Evolutionary conservation across 345 rosid genomes (phyloP).

Genomic region (Psidium guajava): DNA sequence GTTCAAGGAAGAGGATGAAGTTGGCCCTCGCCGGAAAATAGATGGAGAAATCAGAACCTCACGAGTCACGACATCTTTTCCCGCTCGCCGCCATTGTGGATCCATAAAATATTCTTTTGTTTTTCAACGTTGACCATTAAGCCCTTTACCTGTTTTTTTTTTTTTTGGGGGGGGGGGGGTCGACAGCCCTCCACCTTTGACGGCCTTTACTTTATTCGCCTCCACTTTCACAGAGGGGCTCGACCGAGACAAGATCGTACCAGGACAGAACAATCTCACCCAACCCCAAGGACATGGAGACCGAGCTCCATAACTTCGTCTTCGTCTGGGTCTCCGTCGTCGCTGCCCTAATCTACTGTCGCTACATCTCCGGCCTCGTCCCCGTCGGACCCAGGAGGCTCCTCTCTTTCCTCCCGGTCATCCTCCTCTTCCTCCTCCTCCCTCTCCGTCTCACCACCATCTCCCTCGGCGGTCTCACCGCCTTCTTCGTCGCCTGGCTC

Average conservation of each 20-base stretch:
- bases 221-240: background rate
- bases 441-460: slow-evolving; percentile 9
- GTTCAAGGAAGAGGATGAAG: too few species aligned
- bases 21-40: too few species aligned
- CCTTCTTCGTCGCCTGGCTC: slow-evolving; percentile 24
- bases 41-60: too few species aligned
- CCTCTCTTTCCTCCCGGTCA: slow-evolving; percentile 7
- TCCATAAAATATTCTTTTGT: too few species aligned
- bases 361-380: background rate
- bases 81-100: too few species aligned
- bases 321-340: slow-evolving; percentile 14
- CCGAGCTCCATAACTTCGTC: slow-evolving; percentile 6
- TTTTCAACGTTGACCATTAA: too few species aligned
- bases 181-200: too few species aligned
- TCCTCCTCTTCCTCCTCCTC: slow-evolving; percentile 15
- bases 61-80: too few species aligned
- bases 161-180: too few species aligned
- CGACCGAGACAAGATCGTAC: background rate
- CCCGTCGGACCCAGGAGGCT: slow-evolving; percentile 7
- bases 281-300: background rate
- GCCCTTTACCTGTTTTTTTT: too few species aligned
- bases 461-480: slow-evolving; percentile 2
- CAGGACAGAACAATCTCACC: background rate
- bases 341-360: slow-evolving; percentile 6
- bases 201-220: background rate